Evolutionary conservation across 1,284 basidiomycete genomes (phyloP).

Genomic region (Ganoderma meredithae): DNA sequence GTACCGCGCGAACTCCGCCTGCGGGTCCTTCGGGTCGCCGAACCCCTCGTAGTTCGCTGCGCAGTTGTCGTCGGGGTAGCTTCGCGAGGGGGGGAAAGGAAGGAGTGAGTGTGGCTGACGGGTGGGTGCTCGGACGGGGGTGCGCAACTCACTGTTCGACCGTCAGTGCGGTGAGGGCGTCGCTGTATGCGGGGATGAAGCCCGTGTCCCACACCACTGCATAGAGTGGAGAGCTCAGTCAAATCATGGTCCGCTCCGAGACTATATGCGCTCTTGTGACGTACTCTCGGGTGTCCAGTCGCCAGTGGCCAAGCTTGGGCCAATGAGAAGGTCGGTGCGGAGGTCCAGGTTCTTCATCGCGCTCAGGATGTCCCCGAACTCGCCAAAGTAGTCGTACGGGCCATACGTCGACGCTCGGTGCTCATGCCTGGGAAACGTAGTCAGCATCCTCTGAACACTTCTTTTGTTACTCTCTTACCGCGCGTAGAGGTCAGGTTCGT

Average conservation of each 20-base stretch:
- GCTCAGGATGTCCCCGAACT: conserved; percentile 49
- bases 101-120: not conserved
- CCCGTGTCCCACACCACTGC: conserved; percentile 62
- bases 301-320: conserved; percentile 61
- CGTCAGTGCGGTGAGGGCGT: conserved; percentile 55
- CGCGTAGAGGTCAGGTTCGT: conserved; percentile 64
- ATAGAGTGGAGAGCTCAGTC: not conserved
- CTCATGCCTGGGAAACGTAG: conserved; percentile 40
- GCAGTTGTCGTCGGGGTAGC: conserved; percentile 68
- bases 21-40: conserved; percentile 47
- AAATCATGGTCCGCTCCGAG: not conserved
- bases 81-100: conserved; percentile 31
- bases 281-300: conserved; percentile 56
- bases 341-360: conserved; percentile 54
- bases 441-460: too few relatives aligned
- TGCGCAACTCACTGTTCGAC: conserved; percentile 57
- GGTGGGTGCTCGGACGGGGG: not conserved
- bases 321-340: conserved; percentile 60
- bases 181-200: conserved; percentile 56
- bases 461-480: conserved; percentile 36
- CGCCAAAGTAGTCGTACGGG: conserved; percentile 56
- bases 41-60: conserved; percentile 50
- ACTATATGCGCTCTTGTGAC: not conserved
- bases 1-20: conserved; percentile 60
- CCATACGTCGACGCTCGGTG: conserved; percentile 45